A percentile compares a stretch with the other conserved stretches of the same genome.
Evolutionary conservation across 1,284 basidiomycete genomes (phyloP).

Genomic region (Apiotrichum laibachii): DNA sequence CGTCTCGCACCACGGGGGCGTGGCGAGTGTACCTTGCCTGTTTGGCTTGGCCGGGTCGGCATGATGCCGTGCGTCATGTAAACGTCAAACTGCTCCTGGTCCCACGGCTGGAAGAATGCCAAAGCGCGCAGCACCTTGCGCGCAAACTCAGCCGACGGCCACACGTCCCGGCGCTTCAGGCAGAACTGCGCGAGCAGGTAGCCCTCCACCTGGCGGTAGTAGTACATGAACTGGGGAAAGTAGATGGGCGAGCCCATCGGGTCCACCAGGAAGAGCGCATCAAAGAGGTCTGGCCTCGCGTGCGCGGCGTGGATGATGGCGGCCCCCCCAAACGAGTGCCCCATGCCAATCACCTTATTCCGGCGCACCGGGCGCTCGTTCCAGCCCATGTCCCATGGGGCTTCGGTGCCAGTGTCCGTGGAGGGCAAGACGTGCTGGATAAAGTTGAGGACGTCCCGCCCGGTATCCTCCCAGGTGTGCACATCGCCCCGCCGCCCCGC

Average conservation of each 20-base stretch:
- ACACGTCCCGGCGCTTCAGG: slow-evolving; percentile 61
- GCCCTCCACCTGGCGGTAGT: background rate
- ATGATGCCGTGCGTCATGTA: slow-evolving; percentile 68
- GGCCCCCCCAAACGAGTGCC: slow-evolving; percentile 78
- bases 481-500: slow-evolving; percentile 53
- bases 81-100: slow-evolving; percentile 62
- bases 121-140: slow-evolving; percentile 49
- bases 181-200: slow-evolving; percentile 25
- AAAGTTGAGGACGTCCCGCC: slow-evolving; percentile 48
- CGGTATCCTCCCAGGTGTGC: slow-evolving; percentile 44
- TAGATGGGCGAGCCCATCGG: slow-evolving; percentile 52
- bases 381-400: slow-evolving; percentile 12
- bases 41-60: slow-evolving; percentile 14
- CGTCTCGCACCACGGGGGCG: slow-evolving; percentile 38
- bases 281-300: slow-evolving; percentile 65
- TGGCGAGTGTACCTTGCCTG: slow-evolving; percentile 30
- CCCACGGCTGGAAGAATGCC: slow-evolving; percentile 42
- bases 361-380: slow-evolving; percentile 52
- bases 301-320: slow-evolving; percentile 62
- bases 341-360: slow-evolving; percentile 57
- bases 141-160: slow-evolving; percentile 49
- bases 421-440: slow-evolving; percentile 53
- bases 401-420: background rate
- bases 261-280: slow-evolving; percentile 72
- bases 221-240: background rate